A percentile compares a stretch with the other conserved stretches of the same genome.
Evolutionary conservation across 2,329 filamentous ascomycete genomes (phyloP).

Genomic region (Fusarium floridanum): DNA sequence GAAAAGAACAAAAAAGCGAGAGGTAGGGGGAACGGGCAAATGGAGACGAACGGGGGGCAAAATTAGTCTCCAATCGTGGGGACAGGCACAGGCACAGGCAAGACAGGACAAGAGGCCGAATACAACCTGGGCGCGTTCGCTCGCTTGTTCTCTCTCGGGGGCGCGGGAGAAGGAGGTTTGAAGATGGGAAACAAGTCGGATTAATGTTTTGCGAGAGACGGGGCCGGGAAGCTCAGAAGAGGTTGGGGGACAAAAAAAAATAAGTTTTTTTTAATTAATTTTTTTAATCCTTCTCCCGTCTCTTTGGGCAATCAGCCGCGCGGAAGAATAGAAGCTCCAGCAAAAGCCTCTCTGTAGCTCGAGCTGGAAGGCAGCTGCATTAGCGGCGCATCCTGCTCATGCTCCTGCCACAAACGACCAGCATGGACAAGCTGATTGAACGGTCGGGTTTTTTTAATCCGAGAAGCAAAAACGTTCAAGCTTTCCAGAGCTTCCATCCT

Average conservation of each 20-base stretch:
- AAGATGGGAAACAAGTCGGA: neutral
- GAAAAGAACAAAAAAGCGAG: constrained; percentile 15
- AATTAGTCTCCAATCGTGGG: constrained; percentile 10
- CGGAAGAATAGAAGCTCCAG: constrained; percentile 43
- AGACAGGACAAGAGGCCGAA: neutral
- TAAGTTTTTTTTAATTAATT: constrained; percentile 21
- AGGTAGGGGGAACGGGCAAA: constrained; percentile 21
- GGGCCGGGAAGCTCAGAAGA: neutral
- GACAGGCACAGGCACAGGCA: neutral
- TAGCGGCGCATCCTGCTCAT: constrained; percentile 29
- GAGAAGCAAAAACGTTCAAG: neutral
- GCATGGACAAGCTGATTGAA: constrained; percentile 13
- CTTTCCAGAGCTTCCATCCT: neutral
- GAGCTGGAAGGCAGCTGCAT: constrained; percentile 28
- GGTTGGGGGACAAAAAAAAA: constrained; percentile 9
- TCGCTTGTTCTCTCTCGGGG: neutral
- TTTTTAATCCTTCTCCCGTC: constrained; percentile 11
- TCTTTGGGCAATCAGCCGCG: constrained; percentile 22
- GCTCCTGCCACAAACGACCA: constrained; percentile 13
- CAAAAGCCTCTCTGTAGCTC: constrained; percentile 24
- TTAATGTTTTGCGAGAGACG: constrained; percentile 14
- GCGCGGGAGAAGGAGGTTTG: neutral
- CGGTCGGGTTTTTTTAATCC: constrained; percentile 6
- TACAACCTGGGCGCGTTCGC: constrained; percentile 14
- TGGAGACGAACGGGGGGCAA: neutral